Base-by-base conservation (phyloP, 1,284 basidiomycete genomes). In the Stygiomarasmius scandens region DNA sequence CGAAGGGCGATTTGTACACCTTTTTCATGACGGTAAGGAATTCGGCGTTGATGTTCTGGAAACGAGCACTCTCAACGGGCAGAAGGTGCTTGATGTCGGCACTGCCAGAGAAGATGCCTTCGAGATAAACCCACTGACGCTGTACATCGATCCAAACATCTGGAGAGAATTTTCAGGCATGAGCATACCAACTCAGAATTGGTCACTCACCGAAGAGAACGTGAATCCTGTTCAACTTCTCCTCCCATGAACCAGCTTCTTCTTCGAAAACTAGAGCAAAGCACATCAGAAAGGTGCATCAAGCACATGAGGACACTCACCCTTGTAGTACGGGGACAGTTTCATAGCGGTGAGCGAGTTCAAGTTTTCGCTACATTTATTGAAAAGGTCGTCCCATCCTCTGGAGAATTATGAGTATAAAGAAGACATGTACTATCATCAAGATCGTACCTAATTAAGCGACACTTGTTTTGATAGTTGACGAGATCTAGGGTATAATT, bases 91-190 rank as follows among this genome's bases (percentile, higher is more conserved):
- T 98, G 85, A 96, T 98, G 69, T 98, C 96, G 23, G 95, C 95
- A 66, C 95, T 98, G 44, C 96, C 95, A n/a, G 95, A 94, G 76
- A 99, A 99, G 68, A 99, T 98, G 53, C 97, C 97, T 70, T 99
- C 96, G 54, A 99, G 82, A 70, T 99, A 99, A 1, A 99, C 97
- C 97, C 97, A 99, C 78, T 99, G 97, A 3, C 97, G 87, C 69
- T 99, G 98, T 14, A 99, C 97, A 64, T 99, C 97, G 65, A 98
- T 97, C 97, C 97, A 99, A 38, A 98, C 91, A 72, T 99, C 93
- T 93, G 63, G 8, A 41, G 41, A 56, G 45, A 12, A 25, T 23
- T 54, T n/a, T n/a, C n/a, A n/a, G 56, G 14, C 52, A 62, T 66
- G 60, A 61, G 58, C 45, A 36, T n/a, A 44, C 47, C 57, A 9